Base-by-base conservation (phyloP, 2,329 filamentous ascomycete genomes). In the Aspergillus sp. region DNA sequence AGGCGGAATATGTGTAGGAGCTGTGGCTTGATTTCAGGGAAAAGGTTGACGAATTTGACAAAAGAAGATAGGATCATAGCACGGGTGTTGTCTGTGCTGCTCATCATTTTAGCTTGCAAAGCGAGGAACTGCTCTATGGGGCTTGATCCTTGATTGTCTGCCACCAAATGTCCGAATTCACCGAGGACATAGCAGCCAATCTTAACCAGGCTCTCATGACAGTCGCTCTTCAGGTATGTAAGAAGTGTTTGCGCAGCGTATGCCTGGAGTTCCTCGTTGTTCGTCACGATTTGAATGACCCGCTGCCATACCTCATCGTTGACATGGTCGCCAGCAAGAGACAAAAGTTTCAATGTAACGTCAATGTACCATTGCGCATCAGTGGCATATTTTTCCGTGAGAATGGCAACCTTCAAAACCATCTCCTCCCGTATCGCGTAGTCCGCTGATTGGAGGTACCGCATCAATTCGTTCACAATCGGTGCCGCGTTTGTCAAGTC, bases 331-430 rank as follows among this genome's bases (percentile, higher is more conserved):
- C 95, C 95, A 3, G 96, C 95, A 86, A 98, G 93, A 58, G 93
- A 92, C 58, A 99, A 93, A 52, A 99, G 84, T 56, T 93, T 87
- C 64, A 99, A 82, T 11, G 95, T 96, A 66, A 98, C 97, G 72
- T 99, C 93, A 62, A 99, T 96, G 74, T 99, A 99, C 95, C 95
- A 99, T 78, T 98, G 93, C 19, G 96, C 91, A 70, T 99, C 95
- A 0, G 93, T 97, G 23, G 95, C 95, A 73, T 99, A 99, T 73
- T 98, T 98, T 73, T 99, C 95, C 0, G 96, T 98, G 63, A 99
- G 77, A 69, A 99, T 99, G 52, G 95, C 95, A 76, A 99, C 96
- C 79, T 99, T 99, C 62, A 99, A 82, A 4, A 98, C 95, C 95
- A 99, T 99, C 75, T 99, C 95, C 78, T 99, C 96, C 62, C 96